Percentiles rank a stretch among this genome's conserved stretches.
These are phyloP conservation scores for Anethum foeniculum DNA, from an alignment of 140 eudicot genomes.

Conservation along the genomic window DNA sequence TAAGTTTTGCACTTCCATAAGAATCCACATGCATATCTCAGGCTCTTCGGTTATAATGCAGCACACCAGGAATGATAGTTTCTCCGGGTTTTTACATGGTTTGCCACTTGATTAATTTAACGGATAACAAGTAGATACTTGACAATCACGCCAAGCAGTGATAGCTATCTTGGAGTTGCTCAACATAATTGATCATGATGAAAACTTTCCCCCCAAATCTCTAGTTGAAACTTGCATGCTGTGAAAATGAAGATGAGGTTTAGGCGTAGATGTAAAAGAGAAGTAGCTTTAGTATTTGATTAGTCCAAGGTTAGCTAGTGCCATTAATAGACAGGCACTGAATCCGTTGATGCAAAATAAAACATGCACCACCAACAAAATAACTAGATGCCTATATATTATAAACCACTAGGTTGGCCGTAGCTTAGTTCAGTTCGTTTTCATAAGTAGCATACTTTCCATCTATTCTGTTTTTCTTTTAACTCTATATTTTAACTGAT, in stretches of 20 bases:
- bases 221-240: neutral
- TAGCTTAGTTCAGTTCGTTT: neutral
- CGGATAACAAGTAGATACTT: neutral
- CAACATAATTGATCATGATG: neutral
- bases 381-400: neutral
- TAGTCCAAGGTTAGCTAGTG: neutral
- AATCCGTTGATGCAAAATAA: neutral
- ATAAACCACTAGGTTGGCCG: neutral
- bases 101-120: too few relatives aligned
- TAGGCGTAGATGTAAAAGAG: neutral
- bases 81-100: too few relatives aligned
- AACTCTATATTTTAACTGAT: too few relatives aligned
- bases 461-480: too few relatives aligned
- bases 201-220: too few relatives aligned
- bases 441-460: neutral
- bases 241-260: neutral
- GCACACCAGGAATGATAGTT: too few relatives aligned
- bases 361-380: neutral
- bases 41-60: neutral
- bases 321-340: slow-evolving; percentile 6
- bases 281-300: neutral
- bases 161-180: neutral
- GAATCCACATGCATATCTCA: neutral
- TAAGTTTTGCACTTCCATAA: neutral
- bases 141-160: neutral